Evolutionary conservation across 2,329 filamentous ascomycete species (phyloP).

Genomic region (Aureobasidium zeae): DNA sequence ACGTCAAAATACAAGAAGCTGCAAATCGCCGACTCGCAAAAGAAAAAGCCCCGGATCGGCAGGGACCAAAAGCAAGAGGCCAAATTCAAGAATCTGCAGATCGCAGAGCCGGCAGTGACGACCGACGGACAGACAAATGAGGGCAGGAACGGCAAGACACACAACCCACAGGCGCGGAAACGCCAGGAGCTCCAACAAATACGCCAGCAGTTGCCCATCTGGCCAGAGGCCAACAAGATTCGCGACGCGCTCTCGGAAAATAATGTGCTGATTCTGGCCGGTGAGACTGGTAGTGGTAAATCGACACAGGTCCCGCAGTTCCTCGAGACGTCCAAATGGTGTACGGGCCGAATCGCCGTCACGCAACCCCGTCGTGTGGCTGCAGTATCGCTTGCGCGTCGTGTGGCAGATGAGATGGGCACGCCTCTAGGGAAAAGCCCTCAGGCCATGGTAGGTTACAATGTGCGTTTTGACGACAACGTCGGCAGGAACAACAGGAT

Average conservation of each 20-base stretch:
- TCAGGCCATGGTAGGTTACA: slow-evolving; percentile 70
- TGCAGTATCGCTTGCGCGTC: slow-evolving; percentile 78
- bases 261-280: slow-evolving; percentile 74
- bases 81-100: slow-evolving; percentile 14
- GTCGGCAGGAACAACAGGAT: slow-evolving; percentile 73
- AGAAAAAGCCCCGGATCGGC: not conserved
- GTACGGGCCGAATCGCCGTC: slow-evolving; percentile 75
- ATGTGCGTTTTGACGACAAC: slow-evolving; percentile 85
- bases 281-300: slow-evolving; percentile 94
- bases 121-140: not conserved
- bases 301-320: slow-evolving; percentile 96
- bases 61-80: not conserved
- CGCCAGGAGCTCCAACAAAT: slow-evolving; percentile 7
- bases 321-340: slow-evolving; percentile 71
- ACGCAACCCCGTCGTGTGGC: slow-evolving; percentile 92
- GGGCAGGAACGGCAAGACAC: not conserved
- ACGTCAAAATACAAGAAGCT: slow-evolving; percentile 1
- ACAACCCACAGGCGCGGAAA: not conserved
- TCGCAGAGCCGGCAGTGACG: slow-evolving; percentile 3
- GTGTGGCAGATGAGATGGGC: slow-evolving; percentile 78
- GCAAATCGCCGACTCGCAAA: not conserved
- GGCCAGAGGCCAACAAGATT: slow-evolving; percentile 63
- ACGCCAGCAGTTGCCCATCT: slow-evolving; percentile 63
- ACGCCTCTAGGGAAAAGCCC: slow-evolving; percentile 51
- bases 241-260: slow-evolving; percentile 48